Conservation (phyloP, 73 alveolate genomes). For the Effrenium voratum region DNA sequence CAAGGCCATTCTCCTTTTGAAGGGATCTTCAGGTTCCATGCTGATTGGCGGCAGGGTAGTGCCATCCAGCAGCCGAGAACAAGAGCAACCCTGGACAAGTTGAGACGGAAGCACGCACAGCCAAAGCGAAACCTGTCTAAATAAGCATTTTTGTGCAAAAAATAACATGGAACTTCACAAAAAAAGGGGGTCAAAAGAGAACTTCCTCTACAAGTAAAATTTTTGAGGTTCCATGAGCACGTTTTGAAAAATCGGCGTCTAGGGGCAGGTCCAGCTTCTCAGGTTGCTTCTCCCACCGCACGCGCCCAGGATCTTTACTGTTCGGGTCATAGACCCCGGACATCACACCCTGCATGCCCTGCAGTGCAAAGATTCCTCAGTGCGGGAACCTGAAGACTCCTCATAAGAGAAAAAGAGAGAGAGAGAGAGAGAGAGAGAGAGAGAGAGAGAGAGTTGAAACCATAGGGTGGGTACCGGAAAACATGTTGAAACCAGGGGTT, state of each 20-base stretch:
- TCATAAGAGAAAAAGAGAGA: too few species aligned
- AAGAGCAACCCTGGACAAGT: background rate
- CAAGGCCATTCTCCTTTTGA: too few species aligned
- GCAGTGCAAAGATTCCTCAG: background rate
- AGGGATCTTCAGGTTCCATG: too few species aligned
- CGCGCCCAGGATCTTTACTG: background rate
- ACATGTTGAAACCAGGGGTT: background rate
- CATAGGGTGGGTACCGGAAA: background rate
- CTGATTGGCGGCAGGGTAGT: too few species aligned
- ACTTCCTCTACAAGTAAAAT: background rate
- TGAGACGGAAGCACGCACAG: background rate
- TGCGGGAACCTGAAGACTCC: too few species aligned
- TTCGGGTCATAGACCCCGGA: slow-evolving; percentile 39
- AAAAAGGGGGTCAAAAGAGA: background rate
- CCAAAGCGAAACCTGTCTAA: background rate
- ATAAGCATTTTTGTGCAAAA: background rate
- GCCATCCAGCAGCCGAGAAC: too few species aligned
- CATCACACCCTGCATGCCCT: background rate
- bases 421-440: too few species aligned
- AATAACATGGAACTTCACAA: background rate
- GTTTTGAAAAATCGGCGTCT: background rate
- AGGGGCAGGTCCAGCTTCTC: slow-evolving; percentile 5
- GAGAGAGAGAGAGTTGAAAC: background rate
- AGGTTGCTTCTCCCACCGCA: slow-evolving; percentile 39
- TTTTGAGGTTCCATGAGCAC: background rate